These are phyloP conservation scores for Taiwanofungus camphoratus DNA, from an alignment of 1,284 basidiomycete genomes.

Conservation along the genomic window DNA sequence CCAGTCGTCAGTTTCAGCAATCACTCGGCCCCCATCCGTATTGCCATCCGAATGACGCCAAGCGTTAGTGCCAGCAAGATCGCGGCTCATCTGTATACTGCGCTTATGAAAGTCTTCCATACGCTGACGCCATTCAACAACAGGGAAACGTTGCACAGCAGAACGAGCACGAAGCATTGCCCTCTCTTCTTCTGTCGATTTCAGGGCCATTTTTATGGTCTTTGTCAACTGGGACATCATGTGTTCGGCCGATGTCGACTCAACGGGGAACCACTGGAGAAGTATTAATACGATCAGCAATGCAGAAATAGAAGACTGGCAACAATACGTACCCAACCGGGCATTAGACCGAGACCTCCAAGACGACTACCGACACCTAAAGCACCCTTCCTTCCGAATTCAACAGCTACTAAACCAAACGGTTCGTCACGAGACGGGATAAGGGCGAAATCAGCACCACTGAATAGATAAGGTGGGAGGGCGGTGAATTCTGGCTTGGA, in stretches of 20 bases:
- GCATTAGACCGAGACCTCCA: slow-evolving; percentile 92
- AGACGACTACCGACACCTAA: slow-evolving; percentile 89
- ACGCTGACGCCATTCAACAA: slow-evolving; percentile 92
- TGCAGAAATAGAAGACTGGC: background rate
- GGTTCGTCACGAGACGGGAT: slow-evolving; percentile 94
- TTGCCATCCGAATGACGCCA: slow-evolving; percentile 63
- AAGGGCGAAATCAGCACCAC: slow-evolving; percentile 89
- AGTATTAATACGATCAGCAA: slow-evolving; percentile 12
- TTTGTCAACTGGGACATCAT: slow-evolving; percentile 94
- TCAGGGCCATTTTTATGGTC: slow-evolving; percentile 89
- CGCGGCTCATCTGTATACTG: slow-evolving; percentile 69
- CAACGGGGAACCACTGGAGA: slow-evolving; percentile 87
- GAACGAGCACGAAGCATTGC: slow-evolving; percentile 88
- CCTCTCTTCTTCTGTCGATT: slow-evolving; percentile 84
- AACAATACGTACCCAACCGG: slow-evolving; percentile 76
- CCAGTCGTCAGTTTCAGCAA: slow-evolving; percentile 51
- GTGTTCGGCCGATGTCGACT: slow-evolving; percentile 84
- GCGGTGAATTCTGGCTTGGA: slow-evolving; percentile 94
- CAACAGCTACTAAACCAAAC: slow-evolving; percentile 91
- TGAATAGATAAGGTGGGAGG: slow-evolving; percentile 88
- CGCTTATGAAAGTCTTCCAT: slow-evolving; percentile 92
- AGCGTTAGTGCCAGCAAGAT: slow-evolving; percentile 63
- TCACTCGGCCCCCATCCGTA: slow-evolving; percentile 46
- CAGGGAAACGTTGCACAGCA: slow-evolving; percentile 91
- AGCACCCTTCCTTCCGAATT: slow-evolving; percentile 92